Conservation (phyloP, 108 stramenopile species). For the Conticribra weissflogii region DNA sequence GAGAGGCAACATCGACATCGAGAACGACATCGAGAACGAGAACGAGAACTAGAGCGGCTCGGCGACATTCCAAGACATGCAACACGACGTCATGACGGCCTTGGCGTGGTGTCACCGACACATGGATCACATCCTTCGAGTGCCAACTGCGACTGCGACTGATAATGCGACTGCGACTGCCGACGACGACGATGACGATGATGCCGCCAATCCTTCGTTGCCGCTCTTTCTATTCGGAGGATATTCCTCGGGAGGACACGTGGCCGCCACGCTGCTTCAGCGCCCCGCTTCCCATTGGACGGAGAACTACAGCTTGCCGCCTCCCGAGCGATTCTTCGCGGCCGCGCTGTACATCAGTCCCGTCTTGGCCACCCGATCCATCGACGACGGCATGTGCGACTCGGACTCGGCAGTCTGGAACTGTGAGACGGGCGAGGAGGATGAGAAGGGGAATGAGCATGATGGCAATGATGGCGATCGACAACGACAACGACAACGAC, state of each 20-base stretch:
- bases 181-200: neutral
- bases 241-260: slow-evolving; percentile 70
- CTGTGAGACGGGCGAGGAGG: no score
- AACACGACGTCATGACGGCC: slow-evolving; percentile 62
- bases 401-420: neutral
- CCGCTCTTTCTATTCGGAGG: no score
- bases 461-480: no score
- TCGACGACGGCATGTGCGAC: slow-evolving; percentile 13
- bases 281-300: slow-evolving; percentile 33
- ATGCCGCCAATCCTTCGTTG: slow-evolving; percentile 49
- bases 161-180: no score
- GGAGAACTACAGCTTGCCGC: slow-evolving; percentile 36
- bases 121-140: no score
- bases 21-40: slow-evolving; percentile 1
- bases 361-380: slow-evolving; percentile 40
- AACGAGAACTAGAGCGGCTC: slow-evolving; percentile 34
- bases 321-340: slow-evolving; percentile 28
- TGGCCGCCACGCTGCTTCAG: slow-evolving; percentile 57
- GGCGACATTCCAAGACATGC: slow-evolving; percentile 63
- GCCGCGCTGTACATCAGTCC: slow-evolving; percentile 51
- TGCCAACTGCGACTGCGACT: no score
- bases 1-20: no score
- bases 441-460: no score
- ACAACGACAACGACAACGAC: no score
- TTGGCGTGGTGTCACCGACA: slow-evolving; percentile 50